A percentile compares a stretch with the other conserved stretches of the same genome.
These are phyloP conservation scores for Candolleomyces eurysporus DNA, from an alignment of 768 basidiomycete species.

Conservation along the genomic window DNA sequence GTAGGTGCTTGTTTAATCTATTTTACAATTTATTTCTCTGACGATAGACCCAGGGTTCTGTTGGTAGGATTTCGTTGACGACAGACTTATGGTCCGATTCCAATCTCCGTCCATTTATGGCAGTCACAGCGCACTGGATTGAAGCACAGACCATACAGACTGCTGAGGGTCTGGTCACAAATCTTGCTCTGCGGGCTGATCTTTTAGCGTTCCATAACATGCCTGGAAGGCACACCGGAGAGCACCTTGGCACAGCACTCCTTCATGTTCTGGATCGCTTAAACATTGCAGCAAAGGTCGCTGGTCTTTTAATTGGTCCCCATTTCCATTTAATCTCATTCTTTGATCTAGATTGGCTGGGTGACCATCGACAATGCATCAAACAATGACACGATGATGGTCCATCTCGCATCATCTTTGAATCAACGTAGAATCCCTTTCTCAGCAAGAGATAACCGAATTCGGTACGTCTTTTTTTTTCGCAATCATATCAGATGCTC, in stretches of 20 bases:
- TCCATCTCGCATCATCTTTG: neutral
- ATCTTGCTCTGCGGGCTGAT: conserved; percentile 27
- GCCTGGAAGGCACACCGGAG: conserved; percentile 35
- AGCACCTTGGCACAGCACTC: conserved; percentile 33
- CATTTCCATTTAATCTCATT: neutral
- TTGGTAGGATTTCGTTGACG: conserved; percentile 35
- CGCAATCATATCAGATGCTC: too few relatives aligned
- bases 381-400: conserved; percentile 26
- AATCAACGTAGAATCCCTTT: neutral
- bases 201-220: conserved; percentile 35
- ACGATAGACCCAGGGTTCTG: conserved; percentile 17
- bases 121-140: conserved; percentile 42
- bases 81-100: conserved; percentile 37
- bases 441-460: neutral
- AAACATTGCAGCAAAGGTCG: conserved; percentile 22
- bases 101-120: conserved; percentile 37
- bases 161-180: conserved; percentile 18
- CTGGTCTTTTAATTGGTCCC: conserved; percentile 6
- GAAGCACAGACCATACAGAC: conserved; percentile 17
- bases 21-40: neutral
- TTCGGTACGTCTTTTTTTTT: neutral
- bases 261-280: conserved; percentile 27
- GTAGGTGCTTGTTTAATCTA: conserved; percentile 7
- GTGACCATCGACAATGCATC: conserved; percentile 37
- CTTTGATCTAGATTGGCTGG: conserved; percentile 11